Conservation (phyloP, 805 yeast genomes). For the Starmerella riodocensis region DNA sequence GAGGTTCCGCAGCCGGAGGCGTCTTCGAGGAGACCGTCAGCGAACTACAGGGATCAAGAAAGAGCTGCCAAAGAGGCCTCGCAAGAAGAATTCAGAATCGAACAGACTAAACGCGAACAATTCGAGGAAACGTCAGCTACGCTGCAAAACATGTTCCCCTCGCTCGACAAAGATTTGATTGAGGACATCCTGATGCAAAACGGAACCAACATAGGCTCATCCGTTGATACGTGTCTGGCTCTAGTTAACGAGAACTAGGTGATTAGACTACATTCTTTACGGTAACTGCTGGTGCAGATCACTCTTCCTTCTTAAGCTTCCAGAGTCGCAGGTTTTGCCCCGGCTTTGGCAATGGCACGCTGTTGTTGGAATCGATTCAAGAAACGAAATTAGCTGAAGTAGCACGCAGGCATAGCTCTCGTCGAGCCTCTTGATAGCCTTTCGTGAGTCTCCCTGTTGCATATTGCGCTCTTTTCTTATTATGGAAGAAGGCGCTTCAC, state of each 20-base stretch:
- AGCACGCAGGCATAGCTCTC: too few species aligned
- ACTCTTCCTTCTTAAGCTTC: too few species aligned
- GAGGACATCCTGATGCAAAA: constrained; percentile 58
- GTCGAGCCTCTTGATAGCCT: too few species aligned
- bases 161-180: constrained; percentile 52
- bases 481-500: too few species aligned
- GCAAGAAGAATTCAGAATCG: constrained; percentile 30
- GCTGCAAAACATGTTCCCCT: constrained; percentile 61
- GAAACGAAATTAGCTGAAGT: too few species aligned
- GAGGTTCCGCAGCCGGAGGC: neutral
- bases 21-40: neutral
- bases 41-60: constrained; percentile 20
- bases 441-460: too few species aligned
- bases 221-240: constrained; percentile 51
- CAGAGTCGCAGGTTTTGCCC: too few species aligned
- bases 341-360: too few species aligned
- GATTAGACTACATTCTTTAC: neutral
- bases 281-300: too few species aligned
- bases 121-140: constrained; percentile 30
- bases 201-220: constrained; percentile 52
- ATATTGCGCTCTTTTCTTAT: too few species aligned
- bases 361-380: too few species aligned
- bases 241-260: constrained; percentile 16
- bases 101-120: constrained; percentile 33
- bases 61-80: constrained; percentile 29